A percentile compares a stretch with the other conserved stretches of the same genome.
Evolutionary conservation across 2,329 filamentous ascomycete species (phyloP).

Genomic region (Verticillium isaacii): DNA sequence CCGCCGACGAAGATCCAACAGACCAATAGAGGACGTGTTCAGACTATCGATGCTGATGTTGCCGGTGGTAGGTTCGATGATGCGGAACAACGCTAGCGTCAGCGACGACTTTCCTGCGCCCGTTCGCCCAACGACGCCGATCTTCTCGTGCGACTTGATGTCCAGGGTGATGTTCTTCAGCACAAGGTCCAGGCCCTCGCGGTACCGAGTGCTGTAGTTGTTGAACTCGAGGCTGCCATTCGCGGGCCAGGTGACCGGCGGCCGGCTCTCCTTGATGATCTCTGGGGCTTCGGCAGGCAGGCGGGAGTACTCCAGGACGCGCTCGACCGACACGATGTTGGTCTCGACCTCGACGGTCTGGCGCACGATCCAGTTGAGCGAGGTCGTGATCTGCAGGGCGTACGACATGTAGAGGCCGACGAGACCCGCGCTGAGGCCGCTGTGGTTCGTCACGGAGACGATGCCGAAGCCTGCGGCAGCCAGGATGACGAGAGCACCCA

Average conservation of each 20-base stretch:
- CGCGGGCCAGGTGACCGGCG: constrained; percentile 86
- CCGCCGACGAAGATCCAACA: constrained; percentile 81
- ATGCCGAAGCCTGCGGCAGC: constrained; percentile 78
- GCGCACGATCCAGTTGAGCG: constrained; percentile 97
- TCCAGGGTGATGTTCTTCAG: constrained; percentile 87
- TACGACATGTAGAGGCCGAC: constrained; percentile 97
- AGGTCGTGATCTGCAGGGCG: constrained; percentile 93
- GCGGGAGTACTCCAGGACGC: constrained; percentile 89
- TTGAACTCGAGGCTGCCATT: constrained; percentile 85
- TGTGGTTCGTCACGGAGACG: constrained; percentile 68
- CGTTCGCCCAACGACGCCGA: constrained; percentile 93
- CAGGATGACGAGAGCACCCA: constrained; percentile 91
- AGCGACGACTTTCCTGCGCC: constrained; percentile 94
- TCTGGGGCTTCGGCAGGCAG: constrained; percentile 93
- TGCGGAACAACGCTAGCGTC: constrained; percentile 87
- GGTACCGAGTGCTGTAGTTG: constrained; percentile 91
- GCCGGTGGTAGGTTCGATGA: constrained; percentile 83
- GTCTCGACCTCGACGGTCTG: constrained; percentile 99
- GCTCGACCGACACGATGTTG: constrained; percentile 98
- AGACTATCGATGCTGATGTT: constrained; percentile 85
- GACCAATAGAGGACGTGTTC: constrained; percentile 84
- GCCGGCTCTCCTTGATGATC: constrained; percentile 81
- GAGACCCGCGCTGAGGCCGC: constrained; percentile 61
- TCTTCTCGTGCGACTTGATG: constrained; percentile 96
- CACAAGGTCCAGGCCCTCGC: constrained; percentile 83